Evolutionary conservation across 2,329 filamentous ascomycete genomes (phyloP), one percentile per base, ranked within the genome.

Genomic region (Arthroderma uncinatum): DNA sequence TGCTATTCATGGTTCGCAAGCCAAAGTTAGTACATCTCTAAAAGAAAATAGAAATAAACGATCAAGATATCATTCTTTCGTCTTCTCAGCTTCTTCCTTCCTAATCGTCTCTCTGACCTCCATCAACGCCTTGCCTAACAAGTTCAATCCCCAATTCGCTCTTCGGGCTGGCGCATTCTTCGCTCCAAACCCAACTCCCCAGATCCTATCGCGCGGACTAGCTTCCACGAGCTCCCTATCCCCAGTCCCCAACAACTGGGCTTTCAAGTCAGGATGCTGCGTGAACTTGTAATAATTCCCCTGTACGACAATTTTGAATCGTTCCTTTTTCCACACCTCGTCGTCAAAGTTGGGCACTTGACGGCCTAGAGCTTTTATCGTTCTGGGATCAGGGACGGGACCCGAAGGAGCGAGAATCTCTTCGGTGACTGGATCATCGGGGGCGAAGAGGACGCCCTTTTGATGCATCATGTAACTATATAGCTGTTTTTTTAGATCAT

Each of bases 171-270:
- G 62, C 2, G 68, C 70, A 40, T 67, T 64, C 30, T 66, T 65
- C 34, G 61, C 62, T 40, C 65, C 64, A 59, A 67, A 71, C 0
- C 68, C 68, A 28, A 71, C 63, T 1, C 68, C 68, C 68, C 68
- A 71, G 33, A 70, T 64, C 55, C 65, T 58, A 62, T 71, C 69
- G 39, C 62, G 63, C 7, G 69, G 69, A 63, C 70, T 71, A 1
- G 69, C 65, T 61, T 71, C 69, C 1, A 69, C 67, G 16, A 71
- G 50, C 50, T 65, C 61, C 34, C 64, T 63, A 12, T 65, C 60
- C 12, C 64, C 68, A 2, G 69, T 71, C 25, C 55, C 65, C 50
- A 70, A 50, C 50, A 72, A 60, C 2, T 64, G 53, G 36, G 58
- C 50, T 42, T 63, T 63, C 7, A 68, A 57, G 4, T 67, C 59